Evolutionary conservation across 176 grass and related monocot genomes (phyloP).

Genomic region (Luzula sylvatica): DNA sequence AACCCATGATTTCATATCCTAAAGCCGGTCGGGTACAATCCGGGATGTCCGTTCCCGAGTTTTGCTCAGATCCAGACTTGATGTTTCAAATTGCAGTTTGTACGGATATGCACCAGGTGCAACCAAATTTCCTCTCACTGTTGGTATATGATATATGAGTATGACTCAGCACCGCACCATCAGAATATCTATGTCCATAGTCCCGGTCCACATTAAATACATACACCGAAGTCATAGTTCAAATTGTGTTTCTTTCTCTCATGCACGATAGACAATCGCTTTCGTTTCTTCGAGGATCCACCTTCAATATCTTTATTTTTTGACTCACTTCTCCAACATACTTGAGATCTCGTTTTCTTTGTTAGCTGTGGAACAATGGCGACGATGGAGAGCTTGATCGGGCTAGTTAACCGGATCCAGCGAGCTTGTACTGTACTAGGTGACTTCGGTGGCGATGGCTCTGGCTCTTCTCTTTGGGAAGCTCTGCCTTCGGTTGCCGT

Average conservation of each 20-base stretch:
- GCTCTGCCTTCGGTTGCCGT: conserved; percentile 96
- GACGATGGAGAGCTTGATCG: conserved; percentile 96
- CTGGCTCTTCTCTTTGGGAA: conserved; percentile 75
- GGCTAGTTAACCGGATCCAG: conserved; percentile 98
- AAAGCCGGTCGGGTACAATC: no score
- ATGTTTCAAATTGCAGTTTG: no score
- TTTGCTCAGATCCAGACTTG: no score
- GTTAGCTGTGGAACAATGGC: conserved; percentile 41
- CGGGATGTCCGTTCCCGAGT: no score
- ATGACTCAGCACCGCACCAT: background rate
- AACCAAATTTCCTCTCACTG: no score
- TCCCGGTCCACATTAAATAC: conserved; percentile 15
- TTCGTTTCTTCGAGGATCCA: conserved; percentile 4
- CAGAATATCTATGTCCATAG: background rate
- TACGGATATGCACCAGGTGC: no score
- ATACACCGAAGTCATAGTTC: conserved; percentile 8
- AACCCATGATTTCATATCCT: no score
- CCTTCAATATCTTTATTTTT: conserved; percentile 3
- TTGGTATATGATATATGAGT: no score
- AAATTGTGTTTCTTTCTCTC: background rate
- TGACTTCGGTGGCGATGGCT: conserved; percentile 68
- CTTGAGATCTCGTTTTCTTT: background rate
- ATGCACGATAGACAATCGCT: conserved; percentile 5
- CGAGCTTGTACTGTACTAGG: conserved; percentile 89
- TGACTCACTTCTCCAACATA: conserved; percentile 5